Base-by-base conservation (phyloP, 306 rosid species). In the cucumber (Cucumis sativus) region DNA sequence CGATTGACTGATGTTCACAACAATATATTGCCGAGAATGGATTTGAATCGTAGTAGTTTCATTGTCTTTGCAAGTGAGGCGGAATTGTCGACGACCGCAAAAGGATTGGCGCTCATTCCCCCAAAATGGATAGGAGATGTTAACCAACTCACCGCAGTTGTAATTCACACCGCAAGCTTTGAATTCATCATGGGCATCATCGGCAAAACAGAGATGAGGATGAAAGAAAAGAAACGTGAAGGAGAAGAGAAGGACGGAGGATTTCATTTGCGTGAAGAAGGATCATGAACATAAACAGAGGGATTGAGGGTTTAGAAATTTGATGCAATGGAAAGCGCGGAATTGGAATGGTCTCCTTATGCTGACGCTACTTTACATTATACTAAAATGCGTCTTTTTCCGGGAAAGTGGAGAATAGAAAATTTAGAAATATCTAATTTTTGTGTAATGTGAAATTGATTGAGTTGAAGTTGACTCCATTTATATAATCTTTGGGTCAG, bases 121-220 rank as follows among this genome's bases (percentile, higher is more conserved):
- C 90, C 88, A 87, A 72, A 87, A 87, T 1, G 93, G 93, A 59
- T 82, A 85, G 0, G 23, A 2, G 6, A 88, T 74, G 76, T 40
- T 25, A 12, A 8, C 1, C 1, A 89, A 1, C 0, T 0, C 0
- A 20, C 87, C 90, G 13, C 92, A 89, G 9, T 5, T 21, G 87
- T 79, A 87, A 0, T 7, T 16, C 25, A 79, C 5, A 1, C 33
- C 18, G 65, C 78, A 77, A 45, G 79, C 17, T 41, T 45, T 62
- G 11, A 30, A 77, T 40, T 77, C 79, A 1, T 61, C 60, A 7
- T 1, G 15, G 25, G 43, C 39, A 30, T 23, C 65, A 1, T 74
- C 43, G 12, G 59, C 35, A 47, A 9, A 43, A 61, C 72, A 77
- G 10, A 18, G 49, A 8, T 0, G 72, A 65, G 14, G n/a, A 61